Evolutionary conservation across 1,284 basidiomycete genomes (phyloP).

Genomic region (Rugosomyces carneus): DNA sequence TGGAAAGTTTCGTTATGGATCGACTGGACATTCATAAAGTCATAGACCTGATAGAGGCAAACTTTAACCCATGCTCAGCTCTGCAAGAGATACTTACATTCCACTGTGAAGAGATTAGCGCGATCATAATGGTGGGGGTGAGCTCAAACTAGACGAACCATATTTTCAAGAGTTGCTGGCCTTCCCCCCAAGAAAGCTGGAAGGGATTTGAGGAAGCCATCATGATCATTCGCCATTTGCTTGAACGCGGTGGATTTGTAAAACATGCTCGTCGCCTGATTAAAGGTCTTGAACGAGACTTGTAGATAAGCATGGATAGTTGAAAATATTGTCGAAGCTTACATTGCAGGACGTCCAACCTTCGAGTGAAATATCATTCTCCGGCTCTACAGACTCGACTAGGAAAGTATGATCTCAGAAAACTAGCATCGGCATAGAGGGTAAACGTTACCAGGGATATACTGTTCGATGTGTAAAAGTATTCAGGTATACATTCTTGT

Average conservation of each 20-base stretch:
- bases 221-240: constrained; percentile 39
- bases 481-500: neutral
- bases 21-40: constrained; percentile 67
- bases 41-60: constrained; percentile 49
- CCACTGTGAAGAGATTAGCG: constrained; percentile 34
- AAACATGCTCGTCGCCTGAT: constrained; percentile 35
- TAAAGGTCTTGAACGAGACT: constrained; percentile 11
- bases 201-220: constrained; percentile 51
- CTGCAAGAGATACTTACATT: constrained; percentile 41
- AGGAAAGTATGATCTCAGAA: neutral
- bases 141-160: constrained; percentile 34
- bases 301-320: neutral
- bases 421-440: constrained; percentile 11
- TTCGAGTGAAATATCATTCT: constrained; percentile 36
- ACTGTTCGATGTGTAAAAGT: constrained; percentile 25
- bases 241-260: constrained; percentile 53
- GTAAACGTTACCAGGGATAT: constrained; percentile 49
- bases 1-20: constrained; percentile 65
- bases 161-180: constrained; percentile 54
- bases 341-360: constrained; percentile 34
- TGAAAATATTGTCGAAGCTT: constrained; percentile 1
- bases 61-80: neutral
- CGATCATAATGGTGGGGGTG: neutral
- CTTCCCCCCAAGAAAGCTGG: constrained; percentile 53
- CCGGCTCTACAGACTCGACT: constrained; percentile 54